phyloP scores from a whole-genome alignment of 1,284 basidiomycete genomes.

The Cryptococcus sp. region DNA sequence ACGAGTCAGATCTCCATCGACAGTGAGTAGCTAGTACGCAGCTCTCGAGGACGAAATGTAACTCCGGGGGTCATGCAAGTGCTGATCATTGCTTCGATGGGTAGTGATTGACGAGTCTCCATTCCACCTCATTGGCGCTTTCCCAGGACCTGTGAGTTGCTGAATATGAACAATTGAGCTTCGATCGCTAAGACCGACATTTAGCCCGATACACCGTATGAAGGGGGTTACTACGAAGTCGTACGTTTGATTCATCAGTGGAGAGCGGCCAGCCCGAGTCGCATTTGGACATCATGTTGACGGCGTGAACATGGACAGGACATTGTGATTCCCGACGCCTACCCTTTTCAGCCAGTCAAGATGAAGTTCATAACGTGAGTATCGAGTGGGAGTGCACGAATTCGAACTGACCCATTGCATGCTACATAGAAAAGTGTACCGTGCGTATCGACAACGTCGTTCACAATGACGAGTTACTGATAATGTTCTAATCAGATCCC shows the following conservation, averaged over 20 bases:
- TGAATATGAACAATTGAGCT: not conserved
- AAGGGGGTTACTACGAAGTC: conserved; percentile 90
- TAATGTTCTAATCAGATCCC: conserved; percentile 57
- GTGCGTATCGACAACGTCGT: conserved; percentile 51
- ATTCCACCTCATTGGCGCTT: conserved; percentile 84
- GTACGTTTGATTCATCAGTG: conserved; percentile 59
- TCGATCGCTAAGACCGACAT: conserved; percentile 1
- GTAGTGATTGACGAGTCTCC: conserved; percentile 78
- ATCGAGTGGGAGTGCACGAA: not conserved
- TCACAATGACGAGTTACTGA: not conserved
- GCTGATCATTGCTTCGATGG: not conserved
- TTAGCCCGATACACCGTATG: conserved; percentile 78
- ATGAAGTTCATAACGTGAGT: conserved; percentile 89
- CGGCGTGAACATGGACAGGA: conserved; percentile 61
- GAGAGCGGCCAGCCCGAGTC: no score
- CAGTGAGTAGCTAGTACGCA: conserved; percentile 31
- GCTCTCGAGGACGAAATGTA: not conserved
- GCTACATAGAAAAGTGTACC: conserved; percentile 74
- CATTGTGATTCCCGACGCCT: conserved; percentile 90
- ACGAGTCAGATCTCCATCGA: conserved; percentile 80
- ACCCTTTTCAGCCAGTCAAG: conserved; percentile 96
- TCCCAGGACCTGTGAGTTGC: conserved; percentile 75
- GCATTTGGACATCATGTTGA: no score
- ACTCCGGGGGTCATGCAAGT: not conserved
- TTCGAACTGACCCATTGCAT: conserved; percentile 14